A percentile compares a stretch with the other conserved stretches of the same genome.
Evolutionary conservation across 805 yeast species (phyloP).

Genomic region (Candida endomychidarum): DNA sequence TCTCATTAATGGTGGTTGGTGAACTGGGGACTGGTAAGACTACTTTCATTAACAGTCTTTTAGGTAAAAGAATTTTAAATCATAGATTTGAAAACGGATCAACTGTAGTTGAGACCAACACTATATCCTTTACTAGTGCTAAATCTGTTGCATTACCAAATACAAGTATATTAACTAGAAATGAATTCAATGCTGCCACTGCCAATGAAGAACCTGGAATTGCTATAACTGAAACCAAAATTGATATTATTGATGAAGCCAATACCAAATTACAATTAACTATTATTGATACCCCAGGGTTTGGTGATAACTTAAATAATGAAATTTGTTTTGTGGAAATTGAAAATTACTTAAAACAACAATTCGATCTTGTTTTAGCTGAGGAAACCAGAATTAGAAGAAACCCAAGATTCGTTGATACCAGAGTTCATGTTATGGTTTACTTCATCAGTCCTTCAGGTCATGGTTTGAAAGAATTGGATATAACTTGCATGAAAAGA

Average conservation of each 20-base stretch:
- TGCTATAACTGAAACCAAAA: constrained; percentile 64
- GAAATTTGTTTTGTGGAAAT: constrained; percentile 66
- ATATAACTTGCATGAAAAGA: constrained; percentile 66
- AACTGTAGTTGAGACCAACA: constrained; percentile 39
- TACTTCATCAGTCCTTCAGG: constrained; percentile 81
- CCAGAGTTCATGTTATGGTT: constrained; percentile 74
- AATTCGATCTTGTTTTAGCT: constrained; percentile 73
- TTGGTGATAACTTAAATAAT: constrained; percentile 75
- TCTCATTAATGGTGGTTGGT: constrained; percentile 73
- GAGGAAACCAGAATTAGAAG: constrained; percentile 87
- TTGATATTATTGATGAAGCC: constrained; percentile 61
- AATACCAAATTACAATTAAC: constrained; percentile 55
- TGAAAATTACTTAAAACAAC: constrained; percentile 67
- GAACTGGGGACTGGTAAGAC: constrained; percentile 77
- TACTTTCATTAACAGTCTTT: constrained; percentile 66
- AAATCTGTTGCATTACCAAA: constrained; percentile 53
- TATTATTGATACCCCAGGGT: constrained; percentile 71
- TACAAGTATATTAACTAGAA: constrained; percentile 55
- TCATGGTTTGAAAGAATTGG: constrained; percentile 76
- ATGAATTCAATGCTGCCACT: constrained; percentile 59
- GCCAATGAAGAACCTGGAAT: constrained; percentile 72
- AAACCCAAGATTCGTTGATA: constrained; percentile 78
- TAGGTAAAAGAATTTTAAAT: constrained; percentile 61
- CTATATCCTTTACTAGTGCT: constrained; percentile 57
- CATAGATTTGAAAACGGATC: constrained; percentile 49